Conservation (phyloP, 768 basidiomycete genomes). For the Rossbeevera mucosa region DNA sequence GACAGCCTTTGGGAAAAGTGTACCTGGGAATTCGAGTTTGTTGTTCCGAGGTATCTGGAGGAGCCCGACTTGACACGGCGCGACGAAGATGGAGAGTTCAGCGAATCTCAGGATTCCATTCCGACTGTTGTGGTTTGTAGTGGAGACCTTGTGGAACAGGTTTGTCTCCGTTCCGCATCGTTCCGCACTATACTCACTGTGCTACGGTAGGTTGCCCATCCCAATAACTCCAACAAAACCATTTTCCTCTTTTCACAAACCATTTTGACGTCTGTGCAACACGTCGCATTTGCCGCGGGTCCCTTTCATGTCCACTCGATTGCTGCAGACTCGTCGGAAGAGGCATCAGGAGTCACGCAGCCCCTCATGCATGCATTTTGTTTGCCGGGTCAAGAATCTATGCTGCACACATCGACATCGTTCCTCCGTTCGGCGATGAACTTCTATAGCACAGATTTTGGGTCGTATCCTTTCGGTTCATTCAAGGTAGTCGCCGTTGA, state of each 20-base stretch:
- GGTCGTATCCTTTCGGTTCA: constrained; percentile 93
- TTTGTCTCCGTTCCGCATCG: constrained; percentile 31
- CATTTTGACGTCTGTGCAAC: constrained; percentile 88
- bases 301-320: constrained; percentile 82
- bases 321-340: constrained; percentile 59
- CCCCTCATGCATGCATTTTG: constrained; percentile 89
- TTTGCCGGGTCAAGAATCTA: constrained; percentile 79
- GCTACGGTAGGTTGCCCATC: constrained; percentile 73
- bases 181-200: constrained; percentile 7
- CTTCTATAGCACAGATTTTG: constrained; percentile 87
- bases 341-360: constrained; percentile 58
- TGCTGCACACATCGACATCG: constrained; percentile 63
- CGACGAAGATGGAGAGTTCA: constrained; percentile 39
- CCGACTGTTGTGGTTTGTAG: constrained; percentile 90
- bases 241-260: constrained; percentile 91
- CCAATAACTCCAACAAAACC: constrained; percentile 87
- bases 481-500: constrained; percentile 95
- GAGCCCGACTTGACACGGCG: constrained; percentile 38
- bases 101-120: constrained; percentile 51
- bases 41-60: constrained; percentile 81
- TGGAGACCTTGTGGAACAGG: constrained; percentile 93
- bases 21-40: constrained; percentile 97
- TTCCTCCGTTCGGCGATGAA: constrained; percentile 87
- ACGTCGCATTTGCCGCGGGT: constrained; percentile 92
- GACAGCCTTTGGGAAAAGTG: constrained; percentile 95